Base-by-base conservation (phyloP, 2,329 filamentous ascomycete species). In the Rutstroemia sydowiana region DNA sequence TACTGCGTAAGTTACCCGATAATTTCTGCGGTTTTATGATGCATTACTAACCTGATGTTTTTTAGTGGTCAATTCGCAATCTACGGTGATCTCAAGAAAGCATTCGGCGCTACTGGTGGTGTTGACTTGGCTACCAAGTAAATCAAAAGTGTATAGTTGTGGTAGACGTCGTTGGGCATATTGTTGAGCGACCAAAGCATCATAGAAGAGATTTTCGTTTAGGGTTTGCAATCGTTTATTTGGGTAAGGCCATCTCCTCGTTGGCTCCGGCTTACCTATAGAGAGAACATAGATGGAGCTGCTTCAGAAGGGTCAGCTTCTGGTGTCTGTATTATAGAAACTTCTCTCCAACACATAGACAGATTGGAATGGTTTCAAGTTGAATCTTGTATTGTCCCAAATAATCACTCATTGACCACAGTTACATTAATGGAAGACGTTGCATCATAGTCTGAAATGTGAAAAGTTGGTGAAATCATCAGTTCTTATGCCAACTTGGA, bases 61-160 rank as follows among this genome's bases (percentile, higher is more conserved):
- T 13, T 2, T 45, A 84, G 84, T 59, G 84, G 85, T 70, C 88
- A 93, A 74, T 93, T 93, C 72, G 87, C 87, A 66, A 95, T 95
- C 71, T 95, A 95, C 69, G 88, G 86, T 70, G 78, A 84, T 60
- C 65, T 86, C 63, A 87, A 87, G 76, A 81, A 82, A 71, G 70
- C 76, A 1, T 70, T 89, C 4, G 84, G 84, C 51, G 88, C 87
- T 47, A 80, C 77, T 13, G 84, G 84, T n/a, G 87, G 86, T 72
- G 83, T 90, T 31, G 86, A 90, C 18, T 32, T 51, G 42, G 71
- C 85, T 89, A 59, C 69, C 67, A 57, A 75, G 32, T 51, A 51
- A 46, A 26, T 20, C 21, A 41, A 20, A 41, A 31, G 45, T 45
- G 32, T 46, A 51, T 30, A 51, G 28, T 28, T 45, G 42, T 31